Conservation (phyloP, 2,329 filamentous ascomycete genomes). For the Colletotrichum tamarilloi region DNA sequence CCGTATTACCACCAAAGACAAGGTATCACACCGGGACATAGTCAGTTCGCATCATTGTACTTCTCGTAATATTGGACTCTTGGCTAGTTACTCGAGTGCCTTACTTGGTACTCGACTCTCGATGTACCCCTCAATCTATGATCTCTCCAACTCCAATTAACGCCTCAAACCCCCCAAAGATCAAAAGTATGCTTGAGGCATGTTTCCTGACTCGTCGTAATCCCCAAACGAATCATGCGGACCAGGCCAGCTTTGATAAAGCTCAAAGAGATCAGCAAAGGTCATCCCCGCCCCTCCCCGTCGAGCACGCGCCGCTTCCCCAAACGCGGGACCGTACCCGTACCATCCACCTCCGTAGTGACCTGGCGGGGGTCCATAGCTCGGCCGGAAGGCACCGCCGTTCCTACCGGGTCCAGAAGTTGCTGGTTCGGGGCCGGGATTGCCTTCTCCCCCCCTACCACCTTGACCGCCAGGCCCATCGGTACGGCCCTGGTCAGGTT, state of each 20-base stretch:
- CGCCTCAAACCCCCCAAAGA: too few species aligned
- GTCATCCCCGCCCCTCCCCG: constrained; percentile 13
- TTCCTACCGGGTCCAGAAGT: background rate
- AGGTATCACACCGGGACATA: too few species aligned
- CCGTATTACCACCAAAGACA: too few species aligned
- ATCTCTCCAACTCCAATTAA: too few species aligned
- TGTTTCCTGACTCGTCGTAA: background rate
- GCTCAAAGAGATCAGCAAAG: constrained; percentile 7
- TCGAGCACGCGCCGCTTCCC: background rate
- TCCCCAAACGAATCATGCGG: background rate
- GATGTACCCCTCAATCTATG: too few species aligned
- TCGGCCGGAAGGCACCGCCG: background rate
- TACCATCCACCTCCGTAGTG: background rate
- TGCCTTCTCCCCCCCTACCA: too few species aligned
- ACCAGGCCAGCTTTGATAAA: background rate
- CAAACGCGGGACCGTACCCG: background rate
- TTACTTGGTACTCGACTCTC: too few species aligned
- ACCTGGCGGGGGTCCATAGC: background rate
- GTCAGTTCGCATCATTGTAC: too few species aligned
- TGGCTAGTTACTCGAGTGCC: too few species aligned
- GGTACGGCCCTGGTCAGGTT: too few species aligned
- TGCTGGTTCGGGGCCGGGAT: background rate
- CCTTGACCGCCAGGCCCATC: too few species aligned
- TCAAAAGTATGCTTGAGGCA: background rate
- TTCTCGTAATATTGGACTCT: too few species aligned